Evolutionary conservation across 2,329 filamentous ascomycete species (phyloP).

Genomic region (Penicillium sp.): DNA sequence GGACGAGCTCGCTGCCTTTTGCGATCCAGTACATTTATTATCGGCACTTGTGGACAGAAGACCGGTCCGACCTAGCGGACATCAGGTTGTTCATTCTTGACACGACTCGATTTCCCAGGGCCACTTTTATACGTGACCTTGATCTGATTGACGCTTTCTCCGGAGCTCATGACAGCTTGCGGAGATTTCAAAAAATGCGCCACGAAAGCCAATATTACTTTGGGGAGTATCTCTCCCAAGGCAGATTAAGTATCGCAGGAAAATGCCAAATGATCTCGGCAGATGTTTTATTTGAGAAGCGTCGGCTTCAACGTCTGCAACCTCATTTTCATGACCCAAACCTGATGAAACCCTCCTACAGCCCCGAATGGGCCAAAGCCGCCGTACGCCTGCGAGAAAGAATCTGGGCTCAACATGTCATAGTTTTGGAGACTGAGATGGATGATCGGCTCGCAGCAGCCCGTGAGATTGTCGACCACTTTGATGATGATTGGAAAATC

Average conservation of each 20-base stretch:
- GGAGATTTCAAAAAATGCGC: background rate
- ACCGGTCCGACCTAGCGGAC: background rate
- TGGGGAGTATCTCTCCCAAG: background rate
- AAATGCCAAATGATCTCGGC: background rate
- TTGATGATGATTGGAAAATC: background rate
- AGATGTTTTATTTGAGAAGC: background rate
- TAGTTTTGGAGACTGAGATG: background rate
- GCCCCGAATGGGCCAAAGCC: background rate
- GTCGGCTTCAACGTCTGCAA: background rate
- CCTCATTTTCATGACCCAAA: background rate
- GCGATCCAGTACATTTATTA: background rate
- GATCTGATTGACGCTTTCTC: background rate
- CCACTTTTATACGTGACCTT: background rate
- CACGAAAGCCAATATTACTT: background rate
- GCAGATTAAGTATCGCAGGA: background rate
- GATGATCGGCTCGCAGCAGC: background rate
- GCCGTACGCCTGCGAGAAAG: background rate
- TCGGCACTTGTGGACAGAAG: background rate
- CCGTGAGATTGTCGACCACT: background rate
- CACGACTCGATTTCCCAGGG: background rate
- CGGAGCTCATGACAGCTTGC: background rate
- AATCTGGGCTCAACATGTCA: background rate
- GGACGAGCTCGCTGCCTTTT: background rate
- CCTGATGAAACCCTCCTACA: background rate
- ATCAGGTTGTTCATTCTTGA: background rate